Conservation (phyloP, 768 basidiomycete species). For the Suillus ampliporus region DNA sequence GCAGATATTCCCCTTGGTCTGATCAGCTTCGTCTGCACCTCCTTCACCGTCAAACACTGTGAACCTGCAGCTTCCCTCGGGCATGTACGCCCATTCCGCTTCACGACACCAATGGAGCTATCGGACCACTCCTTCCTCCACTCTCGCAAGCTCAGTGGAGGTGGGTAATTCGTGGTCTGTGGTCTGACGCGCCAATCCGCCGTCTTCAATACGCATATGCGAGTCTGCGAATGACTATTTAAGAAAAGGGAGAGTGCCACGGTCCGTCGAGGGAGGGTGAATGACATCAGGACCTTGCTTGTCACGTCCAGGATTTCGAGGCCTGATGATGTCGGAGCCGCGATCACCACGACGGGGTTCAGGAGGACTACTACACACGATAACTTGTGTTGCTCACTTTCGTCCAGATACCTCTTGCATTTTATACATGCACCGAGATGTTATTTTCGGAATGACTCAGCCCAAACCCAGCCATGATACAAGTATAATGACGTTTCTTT, state of each 20-base stretch:
- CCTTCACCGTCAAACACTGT: too few species aligned
- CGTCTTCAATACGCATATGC: constrained; percentile 51
- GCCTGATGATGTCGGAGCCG: constrained; percentile 54
- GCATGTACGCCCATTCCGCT: too few species aligned
- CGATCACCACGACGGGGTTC: constrained; percentile 42
- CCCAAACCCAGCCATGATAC: neutral
- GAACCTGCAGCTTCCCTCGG: too few species aligned
- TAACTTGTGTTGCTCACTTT: constrained; percentile 14
- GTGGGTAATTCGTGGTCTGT: constrained; percentile 37
- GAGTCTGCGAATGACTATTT: too few species aligned
- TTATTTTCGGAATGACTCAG: too few species aligned
- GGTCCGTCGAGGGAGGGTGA: constrained; percentile 55
- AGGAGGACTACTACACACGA: constrained; percentile 13
- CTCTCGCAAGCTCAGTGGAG: constrained; percentile 22
- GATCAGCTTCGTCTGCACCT: too few species aligned
- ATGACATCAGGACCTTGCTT: constrained; percentile 57
- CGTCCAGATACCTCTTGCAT: constrained; percentile 29
- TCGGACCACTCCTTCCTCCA: too few species aligned
- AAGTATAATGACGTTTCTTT: too few species aligned
- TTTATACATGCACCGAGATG: constrained; percentile 20
- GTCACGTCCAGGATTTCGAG: constrained; percentile 55
- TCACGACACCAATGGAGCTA: too few species aligned
- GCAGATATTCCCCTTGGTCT: too few species aligned
- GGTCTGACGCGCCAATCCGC: constrained; percentile 64
- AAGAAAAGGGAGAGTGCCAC: constrained; percentile 38